Base-by-base conservation (phyloP, 768 basidiomycete genomes). In the Fomitopsis serialis region DNA sequence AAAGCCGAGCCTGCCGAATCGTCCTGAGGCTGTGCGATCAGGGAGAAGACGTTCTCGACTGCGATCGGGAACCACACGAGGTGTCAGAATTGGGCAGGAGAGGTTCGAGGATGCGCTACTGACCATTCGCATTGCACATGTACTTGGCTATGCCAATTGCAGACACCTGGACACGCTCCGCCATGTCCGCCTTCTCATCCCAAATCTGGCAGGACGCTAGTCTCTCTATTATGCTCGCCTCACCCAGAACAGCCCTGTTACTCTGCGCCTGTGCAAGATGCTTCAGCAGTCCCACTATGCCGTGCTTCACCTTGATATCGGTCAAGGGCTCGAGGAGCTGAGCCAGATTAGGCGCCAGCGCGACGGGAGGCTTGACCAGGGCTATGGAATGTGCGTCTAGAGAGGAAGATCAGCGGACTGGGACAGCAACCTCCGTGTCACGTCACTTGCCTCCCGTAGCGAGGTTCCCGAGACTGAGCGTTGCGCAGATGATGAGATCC, bases 141-240 rank as follows among this genome's bases (percentile, higher is more conserved):
- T 96, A 91, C 68, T 98, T 99, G 17, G 87, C 80, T 8, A 92
- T 78, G 1, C 92, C 92, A 48, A 98, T 88, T 0, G 90, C 91
- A 45, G 84, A 84, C 6, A 93, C 75, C 68, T 98, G 96, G 1
- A 98, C 83, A 22, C 90, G 79, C 51, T 92, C 87, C 6, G 87
- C 85, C 77, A 93, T 84, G 48, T 96, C 91, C n/a, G 79, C 70
- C 56, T 79, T 80, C 54, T 82, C 78, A 43, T 78, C 78, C 82
- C 84, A 96, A 17, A 89, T 76, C 3, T 79, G 79, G 49, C 85
- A 89, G 29, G 69, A 68, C 6, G 79, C 70, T 21, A 95, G 75
- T 19, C 73, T 68, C 40, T 79, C 78, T 37, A 96, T 73, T 34
- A 95, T 73, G 21, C 78, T 78, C 12, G 82, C 81, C 25, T 82